Conservation (phyloP, 2,329 filamentous ascomycete genomes). For the Fusarium paranaense region DNA sequence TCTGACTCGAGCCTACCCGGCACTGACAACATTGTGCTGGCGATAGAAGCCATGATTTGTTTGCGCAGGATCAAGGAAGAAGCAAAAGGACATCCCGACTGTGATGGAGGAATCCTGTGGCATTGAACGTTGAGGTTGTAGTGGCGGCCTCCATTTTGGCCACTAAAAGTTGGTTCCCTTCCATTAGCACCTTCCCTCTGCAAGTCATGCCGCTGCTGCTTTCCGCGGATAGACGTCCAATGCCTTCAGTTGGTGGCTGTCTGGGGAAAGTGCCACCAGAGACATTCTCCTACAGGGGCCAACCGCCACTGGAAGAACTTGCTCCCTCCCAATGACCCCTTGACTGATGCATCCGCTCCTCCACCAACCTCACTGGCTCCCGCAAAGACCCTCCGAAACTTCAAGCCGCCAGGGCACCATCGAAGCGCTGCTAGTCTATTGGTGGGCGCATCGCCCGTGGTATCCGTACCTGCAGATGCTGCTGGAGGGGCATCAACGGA, state of each 20-base stretch:
- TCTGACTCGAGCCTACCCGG: not conserved
- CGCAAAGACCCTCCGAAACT: constrained; percentile 3
- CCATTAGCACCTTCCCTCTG: constrained; percentile 1
- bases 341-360: not conserved
- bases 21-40: not conserved
- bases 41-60: not conserved
- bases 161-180: not conserved
- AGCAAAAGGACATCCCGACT: not conserved
- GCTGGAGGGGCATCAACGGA: constrained; percentile 5
- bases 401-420: constrained; percentile 1
- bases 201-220: not conserved
- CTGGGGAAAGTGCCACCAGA: constrained; percentile 15
- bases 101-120: not conserved
- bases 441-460: constrained; percentile 23
- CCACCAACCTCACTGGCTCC: constrained; percentile 6
- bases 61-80: not conserved
- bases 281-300: constrained; percentile 1
- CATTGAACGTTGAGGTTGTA: not conserved
- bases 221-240: not conserved
- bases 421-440: constrained; percentile 33
- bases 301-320: constrained; percentile 18
- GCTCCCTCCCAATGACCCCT: not conserved
- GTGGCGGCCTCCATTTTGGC: not conserved
- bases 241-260: constrained; percentile 17
- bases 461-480: constrained; percentile 40